Base-by-base conservation (phyloP, 768 basidiomycete species). In the Rhodotorula sphaerocarpa region DNA sequence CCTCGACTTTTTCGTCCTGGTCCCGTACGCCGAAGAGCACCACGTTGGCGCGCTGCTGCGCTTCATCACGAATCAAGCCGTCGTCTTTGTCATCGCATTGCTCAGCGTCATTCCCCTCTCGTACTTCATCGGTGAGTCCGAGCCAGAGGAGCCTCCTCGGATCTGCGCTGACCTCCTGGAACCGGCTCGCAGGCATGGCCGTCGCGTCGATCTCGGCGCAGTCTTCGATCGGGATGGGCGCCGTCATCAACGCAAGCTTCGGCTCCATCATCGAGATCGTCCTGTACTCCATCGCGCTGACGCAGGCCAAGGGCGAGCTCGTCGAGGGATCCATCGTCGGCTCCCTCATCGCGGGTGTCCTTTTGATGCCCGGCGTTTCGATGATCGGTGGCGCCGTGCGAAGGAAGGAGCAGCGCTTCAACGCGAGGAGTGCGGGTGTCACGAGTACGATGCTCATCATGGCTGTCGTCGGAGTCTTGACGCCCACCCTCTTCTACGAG, bases 371-470 rank as follows among this genome's bases (percentile, higher is more conserved):
- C 6, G 95, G 95, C 0, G 81, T 84, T 72, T 90, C 88, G 75
- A 99, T 99, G 95, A 85, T 86, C 71, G 86, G 86, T 42, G 88
- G 87, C 12, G 95, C 95, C 0, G 67, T 95, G 61, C 80, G 83
- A 72, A 79, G 86, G 73, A 99, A 99, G 77, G 95, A 99, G 75
- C 90, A 92, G 74, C 88, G 84, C 70, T 99, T 99, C 79, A 99
- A 99, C 72, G 95, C 95, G n/a, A 96, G 90, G 79, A 90, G 88
- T 72, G 95, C 95, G 10, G 89, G 95, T 42, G 95, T 99, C 21
- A 99, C 95, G 1, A 95, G 91, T 74, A 95, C 95, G 79, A 93
- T 99, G 89, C 76, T 99, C 74, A 97, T 99, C 77, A 97, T 97
- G 93, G 95, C 95, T 18, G 89, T 99, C 74, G 93, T 99, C 65